These are phyloP conservation scores for Brassica napus DNA, from an alignment of 345 rosid genomes.

Conservation along the genomic window Da-Ae NC_063446.1:3551501-3552000, in stretches of 20 bases:
- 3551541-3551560: conserved; percentile 60
- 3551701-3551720: conserved; percentile 12
- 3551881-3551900: conserved; percentile 2
- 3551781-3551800: background rate
- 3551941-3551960: background rate
- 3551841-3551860: background rate
- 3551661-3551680: background rate
- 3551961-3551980: background rate
- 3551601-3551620: background rate
- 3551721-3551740: too few species aligned
- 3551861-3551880: background rate
- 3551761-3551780: conserved; percentile 9
- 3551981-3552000: background rate
- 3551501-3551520: conserved; percentile 26
- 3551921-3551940: background rate
- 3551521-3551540: background rate
- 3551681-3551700: conserved; percentile 5
- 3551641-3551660: background rate
- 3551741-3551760: conserved; percentile 10
- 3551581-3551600: conserved; percentile 72
- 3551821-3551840: background rate
- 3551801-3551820: background rate
- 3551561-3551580: conserved; percentile 77
- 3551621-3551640: background rate
- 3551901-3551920: background rate